Evolutionary conservation across 495 filamentous ascomycete species (phyloP).

Genomic region (Trichoderma parareesei): DNA sequence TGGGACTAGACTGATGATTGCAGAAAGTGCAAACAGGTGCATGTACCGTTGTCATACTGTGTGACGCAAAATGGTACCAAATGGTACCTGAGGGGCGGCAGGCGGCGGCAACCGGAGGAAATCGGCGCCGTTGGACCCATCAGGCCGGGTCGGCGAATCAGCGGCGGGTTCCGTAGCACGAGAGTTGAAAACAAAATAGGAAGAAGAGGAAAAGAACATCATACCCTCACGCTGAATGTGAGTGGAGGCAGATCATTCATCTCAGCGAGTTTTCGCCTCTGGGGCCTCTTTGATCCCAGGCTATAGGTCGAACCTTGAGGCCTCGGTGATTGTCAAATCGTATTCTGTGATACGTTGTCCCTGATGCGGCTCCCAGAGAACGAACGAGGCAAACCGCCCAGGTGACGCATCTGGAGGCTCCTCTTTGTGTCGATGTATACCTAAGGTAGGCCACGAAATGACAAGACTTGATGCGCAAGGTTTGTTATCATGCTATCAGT

Average conservation of each 20-base stretch:
- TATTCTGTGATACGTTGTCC: background rate
- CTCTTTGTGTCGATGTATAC: background rate
- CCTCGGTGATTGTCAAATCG: background rate
- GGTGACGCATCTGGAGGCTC: background rate
- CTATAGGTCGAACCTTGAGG: too few species aligned
- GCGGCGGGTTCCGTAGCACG: background rate
- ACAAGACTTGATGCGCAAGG: too few species aligned
- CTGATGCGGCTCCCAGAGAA: background rate
- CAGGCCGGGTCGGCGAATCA: slow-evolving; percentile 1
- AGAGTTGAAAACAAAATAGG: background rate
- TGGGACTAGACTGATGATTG: background rate
- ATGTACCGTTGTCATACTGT: background rate
- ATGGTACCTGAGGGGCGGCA: background rate
- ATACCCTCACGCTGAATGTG: background rate
- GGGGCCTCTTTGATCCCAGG: too few species aligned
- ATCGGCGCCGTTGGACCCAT: background rate
- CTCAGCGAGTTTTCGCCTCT: too few species aligned
- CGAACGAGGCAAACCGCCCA: background rate
- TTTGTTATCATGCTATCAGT: too few species aligned
- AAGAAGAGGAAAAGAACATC: background rate
- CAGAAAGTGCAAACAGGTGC: background rate
- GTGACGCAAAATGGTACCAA: background rate
- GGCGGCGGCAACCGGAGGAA: background rate
- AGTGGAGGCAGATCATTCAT: background rate
- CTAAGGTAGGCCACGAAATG: too few species aligned